phyloP scores from a whole-genome alignment of 2,329 filamentous ascomycete species.

The Metarhizium sp. region DNA sequence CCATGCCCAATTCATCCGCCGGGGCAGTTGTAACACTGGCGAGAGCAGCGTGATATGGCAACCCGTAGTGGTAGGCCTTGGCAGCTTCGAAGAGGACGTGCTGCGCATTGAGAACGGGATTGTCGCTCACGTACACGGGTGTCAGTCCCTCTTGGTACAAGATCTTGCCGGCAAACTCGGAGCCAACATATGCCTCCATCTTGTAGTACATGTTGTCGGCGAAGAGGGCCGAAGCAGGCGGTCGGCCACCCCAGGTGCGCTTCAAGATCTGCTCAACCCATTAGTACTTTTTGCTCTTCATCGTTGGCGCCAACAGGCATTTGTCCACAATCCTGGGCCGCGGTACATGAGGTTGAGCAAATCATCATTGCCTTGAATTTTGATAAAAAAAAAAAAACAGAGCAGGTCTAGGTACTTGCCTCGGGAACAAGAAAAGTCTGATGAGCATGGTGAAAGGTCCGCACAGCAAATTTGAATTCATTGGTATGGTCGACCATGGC shows the following conservation, averaged over 20 bases:
- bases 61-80: slow-evolving; percentile 49
- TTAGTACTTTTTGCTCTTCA: neutral
- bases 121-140: slow-evolving; percentile 60
- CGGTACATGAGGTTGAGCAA: no score
- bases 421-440: slow-evolving; percentile 59
- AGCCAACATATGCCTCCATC: slow-evolving; percentile 54
- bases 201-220: slow-evolving; percentile 69
- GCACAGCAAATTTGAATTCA: slow-evolving; percentile 58
- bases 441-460: slow-evolving; percentile 63
- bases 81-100: slow-evolving; percentile 59
- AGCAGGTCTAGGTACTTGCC: slow-evolving; percentile 20
- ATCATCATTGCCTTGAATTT: no score
- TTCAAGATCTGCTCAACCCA: slow-evolving; percentile 36
- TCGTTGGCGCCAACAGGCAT: neutral
- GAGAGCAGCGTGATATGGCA: slow-evolving; percentile 51
- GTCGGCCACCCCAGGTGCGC: slow-evolving; percentile 42
- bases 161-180: slow-evolving; percentile 56
- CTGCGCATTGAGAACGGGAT: slow-evolving; percentile 60
- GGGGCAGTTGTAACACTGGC: slow-evolving; percentile 49
- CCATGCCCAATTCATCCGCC: slow-evolving; percentile 47
- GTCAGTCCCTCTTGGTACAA: slow-evolving; percentile 57
- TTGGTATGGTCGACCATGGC: slow-evolving; percentile 62
- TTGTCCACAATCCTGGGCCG: no score
- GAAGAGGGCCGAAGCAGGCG: slow-evolving; percentile 54
- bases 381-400: neutral